Evolutionary conservation across 2,329 filamentous ascomycete species (phyloP).

Genomic region (Botryosphaeria dothidea): DNA sequence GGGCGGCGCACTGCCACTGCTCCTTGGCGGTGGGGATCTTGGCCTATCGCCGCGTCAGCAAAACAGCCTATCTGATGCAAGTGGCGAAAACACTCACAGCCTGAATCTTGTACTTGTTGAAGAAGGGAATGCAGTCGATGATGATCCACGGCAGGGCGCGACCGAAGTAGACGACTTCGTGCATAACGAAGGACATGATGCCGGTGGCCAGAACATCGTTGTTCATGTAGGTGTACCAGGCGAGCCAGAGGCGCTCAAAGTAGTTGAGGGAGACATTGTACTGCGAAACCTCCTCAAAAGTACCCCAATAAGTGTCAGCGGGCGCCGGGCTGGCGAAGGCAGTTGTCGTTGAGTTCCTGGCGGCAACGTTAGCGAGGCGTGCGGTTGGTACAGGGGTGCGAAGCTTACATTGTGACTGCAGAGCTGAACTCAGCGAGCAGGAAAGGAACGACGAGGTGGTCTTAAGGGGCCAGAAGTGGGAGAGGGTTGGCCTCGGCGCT

Average conservation of each 20-base stretch:
- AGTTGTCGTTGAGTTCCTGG: conserved; percentile 39
- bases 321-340: conserved; percentile 35
- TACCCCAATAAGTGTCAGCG: conserved; percentile 64
- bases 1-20: conserved; percentile 90
- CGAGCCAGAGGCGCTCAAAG: conserved; percentile 85
- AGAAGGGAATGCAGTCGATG: conserved; percentile 82
- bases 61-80: neutral
- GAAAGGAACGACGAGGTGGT: neutral
- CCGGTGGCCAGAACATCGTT: conserved; percentile 96
- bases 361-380: neutral
- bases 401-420: neutral
- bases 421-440: neutral
- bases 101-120: conserved; percentile 95
- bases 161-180: conserved; percentile 94
- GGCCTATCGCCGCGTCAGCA: conserved; percentile 44
- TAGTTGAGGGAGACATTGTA: conserved; percentile 86
- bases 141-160: conserved; percentile 89
- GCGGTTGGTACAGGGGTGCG: neutral
- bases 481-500: neutral
- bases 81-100: conserved; percentile 55
- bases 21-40: conserved; percentile 93
- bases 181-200: conserved; percentile 95
- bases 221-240: conserved; percentile 98
- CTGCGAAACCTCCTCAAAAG: conserved; percentile 65
- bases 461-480: neutral